Base-by-base conservation (phyloP, 768 basidiomycete species). In the Russula sp. region DNA sequence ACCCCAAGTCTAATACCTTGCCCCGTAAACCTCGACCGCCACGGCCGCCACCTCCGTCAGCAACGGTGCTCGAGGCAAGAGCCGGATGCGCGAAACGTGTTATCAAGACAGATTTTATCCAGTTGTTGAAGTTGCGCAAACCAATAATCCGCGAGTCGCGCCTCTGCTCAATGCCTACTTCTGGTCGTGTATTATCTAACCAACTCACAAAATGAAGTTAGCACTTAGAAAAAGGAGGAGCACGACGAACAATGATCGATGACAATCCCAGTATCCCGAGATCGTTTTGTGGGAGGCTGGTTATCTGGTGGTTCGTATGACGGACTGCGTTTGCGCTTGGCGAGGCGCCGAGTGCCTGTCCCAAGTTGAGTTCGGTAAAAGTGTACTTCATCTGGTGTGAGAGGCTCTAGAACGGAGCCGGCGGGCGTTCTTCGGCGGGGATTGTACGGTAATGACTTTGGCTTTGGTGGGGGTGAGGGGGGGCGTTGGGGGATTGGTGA, bases 21-120 rank as follows among this genome's bases (percentile, higher is more conserved):
- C 94, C 94, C 52, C 71, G 75, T 54, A 62, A 62, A 55, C 71
- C 70, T 64, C 11, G 69, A 74, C 49, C 72, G 71, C 9, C 72
- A 69, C 60, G 77, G 69, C 45, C 70, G 61, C 32, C 70, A 62
- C 32, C 69, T 61, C 50, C 66, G 51, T 52, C 70, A 48, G 53
- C 64, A 37, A 60, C 57, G 48, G 57, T 27, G 39, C 53, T 61
- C 32, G 62, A 61, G 35, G 52, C 71, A 65, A 93, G 79, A 37
- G 78, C 86, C 3, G 88, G 86, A 71, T 88, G 86, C 0, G 89
- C 90, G 70, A 91, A 97, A 57, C 89, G 89, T 9, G 89, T 87
- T 71, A 99, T 97, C 65, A 98, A 80, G 18, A 98, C 95, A 10
- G 93, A 94, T 74, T 99, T 99, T 69, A 98, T 89, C 97, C 97